Conservation (phyloP, 2,329 filamentous ascomycete species). For the Neofusicoccum kwambonambiense region DNA sequence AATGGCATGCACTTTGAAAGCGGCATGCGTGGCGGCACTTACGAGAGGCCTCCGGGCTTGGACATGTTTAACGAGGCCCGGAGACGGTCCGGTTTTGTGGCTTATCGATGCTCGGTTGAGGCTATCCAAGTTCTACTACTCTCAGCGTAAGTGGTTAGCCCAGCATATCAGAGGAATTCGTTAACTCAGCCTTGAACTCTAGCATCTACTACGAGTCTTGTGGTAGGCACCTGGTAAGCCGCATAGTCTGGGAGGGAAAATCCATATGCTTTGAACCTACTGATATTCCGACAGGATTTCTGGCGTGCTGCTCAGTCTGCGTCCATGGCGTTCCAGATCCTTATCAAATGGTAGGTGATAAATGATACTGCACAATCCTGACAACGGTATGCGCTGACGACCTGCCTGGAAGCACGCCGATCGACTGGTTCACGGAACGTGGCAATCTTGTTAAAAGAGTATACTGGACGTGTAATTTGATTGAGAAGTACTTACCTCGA, state of each 20-base stretch:
- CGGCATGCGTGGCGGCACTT: conserved; percentile 54
- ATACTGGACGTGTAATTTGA: conserved; percentile 59
- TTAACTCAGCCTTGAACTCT: not conserved
- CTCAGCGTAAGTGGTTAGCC: conserved; percentile 47
- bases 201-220: conserved; percentile 54
- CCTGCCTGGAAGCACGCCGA: conserved; percentile 26
- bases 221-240: conserved; percentile 50
- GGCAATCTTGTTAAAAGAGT: conserved; percentile 54
- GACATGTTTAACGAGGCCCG: conserved; percentile 63
- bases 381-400: conserved; percentile 10
- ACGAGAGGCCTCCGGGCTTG: conserved; percentile 55
- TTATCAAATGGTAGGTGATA: conserved; percentile 52
- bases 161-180: no score
- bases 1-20: conserved; percentile 41
- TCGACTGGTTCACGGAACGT: conserved; percentile 48
- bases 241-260: not conserved
- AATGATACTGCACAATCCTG: conserved; percentile 8
- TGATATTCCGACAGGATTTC: conserved; percentile 50
- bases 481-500: conserved; percentile 48
- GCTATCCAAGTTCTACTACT: conserved; percentile 60
- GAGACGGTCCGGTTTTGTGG: conserved; percentile 57
- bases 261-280: not conserved
- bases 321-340: conserved; percentile 56
- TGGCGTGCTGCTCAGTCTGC: conserved; percentile 59
- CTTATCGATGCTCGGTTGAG: conserved; percentile 57